Evolutionary conservation across 495 filamentous ascomycete species (phyloP).

Genomic region (Penicillium egyptiacum): DNA sequence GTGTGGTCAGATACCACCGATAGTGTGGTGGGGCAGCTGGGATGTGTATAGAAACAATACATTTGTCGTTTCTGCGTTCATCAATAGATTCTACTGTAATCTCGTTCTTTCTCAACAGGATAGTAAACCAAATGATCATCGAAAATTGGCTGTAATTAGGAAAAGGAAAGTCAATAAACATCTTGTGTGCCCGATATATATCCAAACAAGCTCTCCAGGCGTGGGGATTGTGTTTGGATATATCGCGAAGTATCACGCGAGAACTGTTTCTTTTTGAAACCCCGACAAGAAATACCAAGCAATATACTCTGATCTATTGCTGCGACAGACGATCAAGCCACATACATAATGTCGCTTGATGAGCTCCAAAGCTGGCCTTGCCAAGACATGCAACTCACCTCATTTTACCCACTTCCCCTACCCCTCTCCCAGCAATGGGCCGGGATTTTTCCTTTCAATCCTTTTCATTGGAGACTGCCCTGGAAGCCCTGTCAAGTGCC

Average conservation of each 20-base stretch:
- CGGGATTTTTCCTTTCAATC: background rate
- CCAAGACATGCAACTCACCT: constrained; percentile 24
- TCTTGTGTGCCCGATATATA: background rate
- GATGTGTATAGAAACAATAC: constrained; percentile 52
- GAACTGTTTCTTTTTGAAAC: background rate
- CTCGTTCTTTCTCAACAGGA: background rate
- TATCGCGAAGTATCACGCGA: background rate
- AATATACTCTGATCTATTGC: background rate
- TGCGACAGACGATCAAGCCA: constrained; percentile 3
- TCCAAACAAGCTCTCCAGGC: background rate
- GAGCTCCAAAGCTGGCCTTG: constrained; percentile 5
- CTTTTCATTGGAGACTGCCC: constrained; percentile 5
- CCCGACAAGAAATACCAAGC: background rate
- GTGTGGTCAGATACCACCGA: constrained; percentile 26
- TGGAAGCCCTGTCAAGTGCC: background rate
- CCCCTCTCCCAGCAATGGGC: constrained; percentile 10
- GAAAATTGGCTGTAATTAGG: background rate
- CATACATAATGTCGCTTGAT: background rate
- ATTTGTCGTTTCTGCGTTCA: constrained; percentile 39
- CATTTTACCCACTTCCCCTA: constrained; percentile 24
- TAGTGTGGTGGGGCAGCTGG: constrained; percentile 32
- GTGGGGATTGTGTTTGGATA: background rate
- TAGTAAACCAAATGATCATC: too few relatives aligned
- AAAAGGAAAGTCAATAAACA: background rate
- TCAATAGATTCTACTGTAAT: constrained; percentile 1